phyloP scores from a whole-genome alignment of 345 rosid species.

The Eucalyptus regnans region DNA sequence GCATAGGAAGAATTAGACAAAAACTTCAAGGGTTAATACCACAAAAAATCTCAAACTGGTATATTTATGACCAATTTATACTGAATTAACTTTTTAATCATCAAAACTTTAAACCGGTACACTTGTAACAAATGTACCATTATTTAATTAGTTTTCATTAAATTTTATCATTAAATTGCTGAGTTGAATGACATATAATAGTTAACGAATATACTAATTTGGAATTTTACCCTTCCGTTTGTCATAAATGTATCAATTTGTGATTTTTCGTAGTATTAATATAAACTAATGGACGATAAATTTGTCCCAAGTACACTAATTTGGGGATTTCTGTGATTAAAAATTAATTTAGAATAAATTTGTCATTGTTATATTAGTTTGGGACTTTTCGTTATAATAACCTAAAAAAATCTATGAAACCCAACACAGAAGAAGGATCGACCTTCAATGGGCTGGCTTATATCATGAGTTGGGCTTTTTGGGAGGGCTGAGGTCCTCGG shows the following conservation, averaged over 20 bases:
- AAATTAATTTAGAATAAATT: too few relatives aligned
- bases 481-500: not conserved
- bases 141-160: rapidly evolving
- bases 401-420: not conserved
- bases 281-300: rapidly evolving
- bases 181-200: rapidly evolving
- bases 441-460: not conserved
- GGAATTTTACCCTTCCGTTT: rapidly evolving
- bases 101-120: rapidly evolving
- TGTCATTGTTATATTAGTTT: rapidly evolving
- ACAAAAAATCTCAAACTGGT: too few relatives aligned
- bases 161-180: too few relatives aligned
- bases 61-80: rapidly evolving
- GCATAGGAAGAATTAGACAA: not conserved
- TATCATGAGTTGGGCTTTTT: not conserved
- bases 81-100: rapidly evolving
- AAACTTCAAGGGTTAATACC: too few relatives aligned
- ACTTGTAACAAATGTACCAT: rapidly evolving
- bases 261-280: too few relatives aligned
- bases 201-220: rapidly evolving
- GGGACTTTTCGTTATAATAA: too few relatives aligned
- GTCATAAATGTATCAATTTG: rapidly evolving
- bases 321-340: rapidly evolving
- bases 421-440: not conserved
- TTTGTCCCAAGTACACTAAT: rapidly evolving